Evolutionary conservation across 768 basidiomycete species (phyloP), one percentile per base, ranked within the genome.

Genomic region (Omphalotus guepiniiformis): DNA sequence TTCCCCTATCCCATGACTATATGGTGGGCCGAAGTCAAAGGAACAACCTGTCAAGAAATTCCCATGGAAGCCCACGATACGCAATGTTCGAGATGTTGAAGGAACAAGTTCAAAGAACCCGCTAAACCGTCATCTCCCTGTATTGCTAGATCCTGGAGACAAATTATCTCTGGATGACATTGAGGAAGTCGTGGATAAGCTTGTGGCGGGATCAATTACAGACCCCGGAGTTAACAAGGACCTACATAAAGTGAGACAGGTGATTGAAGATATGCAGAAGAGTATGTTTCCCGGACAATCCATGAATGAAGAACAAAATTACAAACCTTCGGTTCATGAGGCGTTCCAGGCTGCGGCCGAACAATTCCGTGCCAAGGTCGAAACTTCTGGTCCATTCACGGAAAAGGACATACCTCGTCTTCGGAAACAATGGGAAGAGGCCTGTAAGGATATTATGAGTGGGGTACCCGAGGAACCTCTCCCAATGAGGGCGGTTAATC

Each of bases 401-500:
- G 25, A 47, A 15, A 18, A 37, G 11, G 45, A 47, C 25, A 47
- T 47, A 19, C 45, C 35, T 9, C 15, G 22, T 13, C 23, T 47
- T 11, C 32, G 26, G 30, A 28, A 43, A 28, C 22, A 30, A n/a
- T 58, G 61, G 57, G 34, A 47, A 6, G 35, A 44, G 0, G 32
- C 43, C 11, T 52, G 39, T 41, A 28, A 36, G 0, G 54, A 59
- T 39, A 34, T 63, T 1, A 48, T 58, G 49, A 34, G 48, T 6
- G 52, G 47, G 3, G 39, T 53, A 1, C 58, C 55, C 9, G 21
- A 41, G 0, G 40, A 43, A 11, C 27, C 67, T 5, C 68, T 68
- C 0, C 64, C 66, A 0, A 29, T 60, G 2, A 15, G 63, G 3
- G 64, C 49, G 1, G 55, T 69, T 4, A 68, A 69, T 39, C 68